Percentiles rank a stretch among this genome's conserved stretches.
phyloP scores from a whole-genome alignment of 805 yeast genomes.

The Pichia scutulata region DNA sequence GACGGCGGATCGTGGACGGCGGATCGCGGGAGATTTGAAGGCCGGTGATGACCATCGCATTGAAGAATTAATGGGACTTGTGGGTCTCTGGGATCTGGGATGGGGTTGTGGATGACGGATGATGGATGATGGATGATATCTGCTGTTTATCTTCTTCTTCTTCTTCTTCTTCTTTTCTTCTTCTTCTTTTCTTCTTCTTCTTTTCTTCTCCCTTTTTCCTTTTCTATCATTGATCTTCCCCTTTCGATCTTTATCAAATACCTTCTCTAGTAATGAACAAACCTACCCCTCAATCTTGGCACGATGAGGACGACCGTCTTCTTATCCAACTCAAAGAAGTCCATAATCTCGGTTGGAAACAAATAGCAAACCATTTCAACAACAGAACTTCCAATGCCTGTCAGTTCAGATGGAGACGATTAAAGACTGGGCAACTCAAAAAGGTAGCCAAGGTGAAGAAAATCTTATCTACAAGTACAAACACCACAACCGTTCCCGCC shows the following conservation, averaged over 20 bases:
- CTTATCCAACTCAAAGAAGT: conserved; percentile 72
- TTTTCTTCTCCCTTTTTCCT: neutral
- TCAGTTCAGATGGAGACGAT: conserved; percentile 82
- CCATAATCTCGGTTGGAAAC: conserved; percentile 85
- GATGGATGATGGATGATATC: too few species aligned
- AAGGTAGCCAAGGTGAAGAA: neutral
- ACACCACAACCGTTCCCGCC: neutral
- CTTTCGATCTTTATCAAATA: neutral
- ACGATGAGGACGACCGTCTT: conserved; percentile 65
- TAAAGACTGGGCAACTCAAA: conserved; percentile 23
- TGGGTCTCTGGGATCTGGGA: too few species aligned
- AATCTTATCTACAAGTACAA: too few species aligned
- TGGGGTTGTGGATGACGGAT: too few species aligned
- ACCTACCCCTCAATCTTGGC: conserved; percentile 46
- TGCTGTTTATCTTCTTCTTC: neutral
- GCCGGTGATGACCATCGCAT: too few species aligned
- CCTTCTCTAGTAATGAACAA: neutral
- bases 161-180: neutral
- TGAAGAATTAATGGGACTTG: too few species aligned
- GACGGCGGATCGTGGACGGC: too few species aligned
- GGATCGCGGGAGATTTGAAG: too few species aligned
- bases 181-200: neutral
- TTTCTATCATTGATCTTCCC: neutral
- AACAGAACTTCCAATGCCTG: conserved; percentile 87
- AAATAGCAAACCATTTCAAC: conserved; percentile 67